Percentiles rank a stretch among this genome's conserved stretches.
These are phyloP conservation scores for Arxiozyma heterogenica DNA, from an alignment of 1,139 yeast genomes.

Conservation along the genomic window DNA sequence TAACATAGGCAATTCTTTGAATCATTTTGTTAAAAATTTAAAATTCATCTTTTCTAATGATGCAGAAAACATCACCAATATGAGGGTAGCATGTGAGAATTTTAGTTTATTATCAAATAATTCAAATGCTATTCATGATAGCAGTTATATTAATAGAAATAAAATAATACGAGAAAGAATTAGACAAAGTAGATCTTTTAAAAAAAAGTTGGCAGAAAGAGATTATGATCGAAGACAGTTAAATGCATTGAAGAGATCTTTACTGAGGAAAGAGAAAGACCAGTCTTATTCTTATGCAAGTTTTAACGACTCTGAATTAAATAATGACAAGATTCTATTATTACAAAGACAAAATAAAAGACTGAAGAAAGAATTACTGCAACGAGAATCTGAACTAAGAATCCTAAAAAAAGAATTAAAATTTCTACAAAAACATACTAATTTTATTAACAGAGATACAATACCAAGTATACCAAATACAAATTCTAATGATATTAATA, in stretches of 20 bases:
- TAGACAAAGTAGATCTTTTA: constrained; percentile 23
- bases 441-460: background rate
- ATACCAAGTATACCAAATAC: constrained; percentile 1
- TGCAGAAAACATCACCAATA: constrained; percentile 1
- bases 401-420: constrained; percentile 38
- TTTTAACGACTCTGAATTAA: constrained; percentile 3
- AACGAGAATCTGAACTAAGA: constrained; percentile 2
- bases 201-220: constrained; percentile 21
- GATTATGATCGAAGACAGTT: constrained; percentile 20
- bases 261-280: background rate
- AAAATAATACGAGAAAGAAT: constrained; percentile 14
- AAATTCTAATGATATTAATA: background rate
- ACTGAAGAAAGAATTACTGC: constrained; percentile 5
- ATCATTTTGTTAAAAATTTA: background rate
- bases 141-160: constrained; percentile 5
- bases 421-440: constrained; percentile 22
- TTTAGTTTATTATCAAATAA: constrained; percentile 1
- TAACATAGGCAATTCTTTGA: background rate
- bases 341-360: constrained; percentile 34
- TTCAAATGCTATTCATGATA: background rate
- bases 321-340: constrained; percentile 16
- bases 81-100: constrained; percentile 5
- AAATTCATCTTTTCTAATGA: constrained; percentile 8
- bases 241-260: background rate
- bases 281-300: background rate